Conservation (phyloP, 2,329 filamentous ascomycete species). For the Aspergillus latus region DNA sequence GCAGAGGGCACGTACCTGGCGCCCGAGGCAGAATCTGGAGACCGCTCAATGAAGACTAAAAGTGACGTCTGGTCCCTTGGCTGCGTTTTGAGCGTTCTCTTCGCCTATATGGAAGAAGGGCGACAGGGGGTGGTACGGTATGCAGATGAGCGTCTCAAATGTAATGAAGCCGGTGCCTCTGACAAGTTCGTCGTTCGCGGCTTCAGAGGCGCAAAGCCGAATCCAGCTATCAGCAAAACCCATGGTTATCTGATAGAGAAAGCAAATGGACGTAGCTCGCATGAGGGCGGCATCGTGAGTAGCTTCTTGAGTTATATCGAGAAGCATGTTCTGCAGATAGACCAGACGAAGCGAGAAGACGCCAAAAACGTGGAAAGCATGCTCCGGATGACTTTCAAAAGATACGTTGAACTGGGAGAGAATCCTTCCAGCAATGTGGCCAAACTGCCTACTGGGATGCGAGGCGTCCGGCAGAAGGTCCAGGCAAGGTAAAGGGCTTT, state of each 20-base stretch:
- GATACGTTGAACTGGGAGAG: background rate
- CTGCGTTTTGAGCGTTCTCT: constrained; percentile 1
- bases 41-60: background rate
- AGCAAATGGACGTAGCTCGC: background rate
- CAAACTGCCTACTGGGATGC: background rate
- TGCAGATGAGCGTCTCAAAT: background rate
- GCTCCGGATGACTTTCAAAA: background rate
- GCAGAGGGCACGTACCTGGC: constrained; percentile 2
- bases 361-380: background rate
- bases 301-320: background rate
- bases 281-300: background rate
- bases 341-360: background rate
- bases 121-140: background rate
- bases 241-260: background rate
- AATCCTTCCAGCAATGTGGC: background rate
- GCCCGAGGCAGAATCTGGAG: background rate
- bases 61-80: constrained; percentile 12
- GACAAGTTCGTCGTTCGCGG: constrained; percentile 1
- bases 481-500: background rate
- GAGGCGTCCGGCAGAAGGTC: background rate
- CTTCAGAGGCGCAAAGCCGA: background rate
- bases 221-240: background rate
- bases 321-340: background rate
- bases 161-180: background rate
- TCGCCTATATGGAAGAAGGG: background rate